Evolutionary conservation across 352 stramenopile species (phyloP), one percentile per base, ranked within the genome.

Genomic region (Phytophthora idaei): DNA sequence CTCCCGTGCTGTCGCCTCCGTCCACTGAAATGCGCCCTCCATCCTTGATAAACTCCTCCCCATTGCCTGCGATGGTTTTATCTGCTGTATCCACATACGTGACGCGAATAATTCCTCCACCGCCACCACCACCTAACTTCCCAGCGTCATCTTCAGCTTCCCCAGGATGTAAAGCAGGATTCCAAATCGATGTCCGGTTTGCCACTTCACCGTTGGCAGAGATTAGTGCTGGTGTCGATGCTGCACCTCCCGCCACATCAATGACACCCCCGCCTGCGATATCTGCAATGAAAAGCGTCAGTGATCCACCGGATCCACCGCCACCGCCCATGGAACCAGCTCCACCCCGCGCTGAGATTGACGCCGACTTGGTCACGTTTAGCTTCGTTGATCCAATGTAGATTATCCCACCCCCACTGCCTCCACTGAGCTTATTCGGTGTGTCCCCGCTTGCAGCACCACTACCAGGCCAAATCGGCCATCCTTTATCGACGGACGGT

Each of bases 381-480:
- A 95, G 69, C 14, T 75, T 77, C 53, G 74, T 79, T 1, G 84
- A 76, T 0, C 76, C 67, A 45, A 95, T 66, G 67, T 93, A 88
- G 27, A 95, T 76, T 10, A 95, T 59, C 11, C 88, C 88, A 42
- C 88, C 88, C 7, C 88, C 88, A 55, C 69, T 83, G 2, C 86
- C 88, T 12, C 85, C 88, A 49, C 68, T 77, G n/a, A 92, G 64
- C 15, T 76, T 71, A 39, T 80, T 78, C 1, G 79, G 72, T 5
- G 64, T 81, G 32, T 89, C 80, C 25, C 78, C 78, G 58, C 74
- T 88, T 27, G 67, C 56, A 25, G 83, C 83, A 48, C 81, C 82
- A 60, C 83, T 92, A 54, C 83, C 83, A 12, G 83, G 83, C 83
- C 83, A 92, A 62, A 77, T 76, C 5, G 83, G 83, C 83, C 83